These are phyloP conservation scores for Ophiostoma novo-ulmi DNA, from an alignment of 2,329 filamentous ascomycete species.

Conservation along the genomic window DNA sequence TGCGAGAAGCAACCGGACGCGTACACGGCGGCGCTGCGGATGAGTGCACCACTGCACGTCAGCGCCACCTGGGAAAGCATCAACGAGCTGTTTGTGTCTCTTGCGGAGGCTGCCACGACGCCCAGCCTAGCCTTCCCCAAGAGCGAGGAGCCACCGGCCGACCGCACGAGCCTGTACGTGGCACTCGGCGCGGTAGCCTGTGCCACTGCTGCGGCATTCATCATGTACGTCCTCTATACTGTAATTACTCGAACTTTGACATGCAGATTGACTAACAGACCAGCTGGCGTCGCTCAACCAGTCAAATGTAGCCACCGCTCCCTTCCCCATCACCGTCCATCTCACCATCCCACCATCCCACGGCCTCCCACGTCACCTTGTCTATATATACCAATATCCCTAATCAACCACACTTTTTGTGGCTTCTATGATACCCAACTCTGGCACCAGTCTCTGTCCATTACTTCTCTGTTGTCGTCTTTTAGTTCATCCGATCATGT, in stretches of 20 bases:
- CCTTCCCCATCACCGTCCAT: neutral
- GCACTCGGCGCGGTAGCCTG: constrained; percentile 69
- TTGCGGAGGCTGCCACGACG: constrained; percentile 88
- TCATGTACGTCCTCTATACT: constrained; percentile 57
- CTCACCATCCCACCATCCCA: neutral
- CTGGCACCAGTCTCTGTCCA: neutral
- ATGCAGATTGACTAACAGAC: neutral
- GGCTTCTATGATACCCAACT: neutral
- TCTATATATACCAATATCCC: neutral
- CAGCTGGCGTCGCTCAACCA: constrained; percentile 16
- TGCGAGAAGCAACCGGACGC: constrained; percentile 87
- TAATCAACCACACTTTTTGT: neutral
- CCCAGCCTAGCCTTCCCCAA: constrained; percentile 86
- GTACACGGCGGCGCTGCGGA: constrained; percentile 77
- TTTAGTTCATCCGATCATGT: neutral
- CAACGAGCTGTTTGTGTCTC: constrained; percentile 82
- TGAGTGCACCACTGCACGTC: constrained; percentile 88
- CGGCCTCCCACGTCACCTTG: neutral
- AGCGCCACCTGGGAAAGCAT: constrained; percentile 94
- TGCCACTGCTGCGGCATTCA: constrained; percentile 57
- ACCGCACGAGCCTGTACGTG: constrained; percentile 80
- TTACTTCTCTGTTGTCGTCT: neutral
- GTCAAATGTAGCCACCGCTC: constrained; percentile 10
- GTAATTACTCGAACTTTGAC: neutral
- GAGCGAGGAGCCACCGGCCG: constrained; percentile 76